Conservation (phyloP, 805 yeast genomes). For the Kazachstania martiniae region DNA sequence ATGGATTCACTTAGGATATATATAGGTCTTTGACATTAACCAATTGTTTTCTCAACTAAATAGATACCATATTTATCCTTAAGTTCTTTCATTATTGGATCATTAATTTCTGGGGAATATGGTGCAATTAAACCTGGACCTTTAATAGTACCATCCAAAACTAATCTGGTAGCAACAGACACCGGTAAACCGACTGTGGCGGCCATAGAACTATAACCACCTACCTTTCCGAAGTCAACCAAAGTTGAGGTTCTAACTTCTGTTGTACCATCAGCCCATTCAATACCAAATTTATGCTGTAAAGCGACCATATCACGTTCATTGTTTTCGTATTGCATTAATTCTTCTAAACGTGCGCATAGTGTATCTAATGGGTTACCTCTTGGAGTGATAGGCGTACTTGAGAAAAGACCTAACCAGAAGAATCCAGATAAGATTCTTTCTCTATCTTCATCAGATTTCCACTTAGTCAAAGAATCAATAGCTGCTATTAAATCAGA, state of each 20-base stretch:
- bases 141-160: constrained; percentile 68
- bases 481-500: constrained; percentile 68
- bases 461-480: constrained; percentile 68
- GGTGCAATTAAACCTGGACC: constrained; percentile 89
- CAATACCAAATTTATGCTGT: constrained; percentile 97
- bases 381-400: constrained; percentile 67
- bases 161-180: constrained; percentile 85
- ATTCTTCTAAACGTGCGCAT: constrained; percentile 90
- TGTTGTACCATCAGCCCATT: constrained; percentile 84
- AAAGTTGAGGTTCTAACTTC: constrained; percentile 94
- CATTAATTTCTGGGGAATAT: constrained; percentile 78
- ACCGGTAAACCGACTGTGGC: constrained; percentile 97
- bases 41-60: constrained; percentile 76
- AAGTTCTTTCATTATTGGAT: constrained; percentile 82
- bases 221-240: constrained; percentile 80
- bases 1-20: too few species aligned
- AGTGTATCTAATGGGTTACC: constrained; percentile 92
- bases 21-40: constrained; percentile 8
- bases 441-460: constrained; percentile 69
- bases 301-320: constrained; percentile 92
- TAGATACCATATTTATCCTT: constrained; percentile 83
- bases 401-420: constrained; percentile 91
- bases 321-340: constrained; percentile 91
- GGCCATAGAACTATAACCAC: constrained; percentile 97
- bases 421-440: constrained; percentile 80